Evolutionary conservation across 2,329 filamentous ascomycete genomes (phyloP).

Genomic region (Cordyceps cicadae): DNA sequence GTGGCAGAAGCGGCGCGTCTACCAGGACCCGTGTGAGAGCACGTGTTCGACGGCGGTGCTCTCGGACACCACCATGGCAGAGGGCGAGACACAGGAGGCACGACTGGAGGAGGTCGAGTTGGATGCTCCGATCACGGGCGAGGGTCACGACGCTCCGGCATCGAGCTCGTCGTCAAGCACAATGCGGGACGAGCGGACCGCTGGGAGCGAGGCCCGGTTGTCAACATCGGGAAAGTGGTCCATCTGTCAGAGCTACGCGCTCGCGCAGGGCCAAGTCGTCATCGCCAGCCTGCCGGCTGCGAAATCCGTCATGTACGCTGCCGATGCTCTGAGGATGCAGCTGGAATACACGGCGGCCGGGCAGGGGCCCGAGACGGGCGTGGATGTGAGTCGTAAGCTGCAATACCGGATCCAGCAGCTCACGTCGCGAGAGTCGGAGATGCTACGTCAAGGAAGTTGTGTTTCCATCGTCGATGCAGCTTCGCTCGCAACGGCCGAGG

Average conservation of each 20-base stretch:
- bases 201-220: too few relatives aligned
- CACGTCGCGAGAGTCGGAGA: neutral
- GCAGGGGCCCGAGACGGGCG: too few relatives aligned
- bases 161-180: neutral
- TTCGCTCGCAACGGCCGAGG: neutral
- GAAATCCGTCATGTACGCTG: neutral
- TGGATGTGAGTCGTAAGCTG: neutral
- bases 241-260: neutral
- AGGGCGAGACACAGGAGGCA: too few relatives aligned
- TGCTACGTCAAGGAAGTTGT: neutral
- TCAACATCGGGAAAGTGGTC: neutral
- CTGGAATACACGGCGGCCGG: neutral
- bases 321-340: neutral
- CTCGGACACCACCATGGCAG: neutral
- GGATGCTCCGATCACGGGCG: neutral
- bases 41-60: neutral
- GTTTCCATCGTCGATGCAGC: neutral
- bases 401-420: conserved; percentile 3
- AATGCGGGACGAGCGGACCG: too few relatives aligned
- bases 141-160: neutral
- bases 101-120: neutral
- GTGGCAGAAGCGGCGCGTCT: too few relatives aligned
- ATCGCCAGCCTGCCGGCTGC: neutral
- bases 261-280: conserved; percentile 4
- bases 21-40: neutral